Evolutionary conservation across 2,329 filamentous ascomycete species (phyloP).

Genomic region (Alternaria sp.): DNA sequence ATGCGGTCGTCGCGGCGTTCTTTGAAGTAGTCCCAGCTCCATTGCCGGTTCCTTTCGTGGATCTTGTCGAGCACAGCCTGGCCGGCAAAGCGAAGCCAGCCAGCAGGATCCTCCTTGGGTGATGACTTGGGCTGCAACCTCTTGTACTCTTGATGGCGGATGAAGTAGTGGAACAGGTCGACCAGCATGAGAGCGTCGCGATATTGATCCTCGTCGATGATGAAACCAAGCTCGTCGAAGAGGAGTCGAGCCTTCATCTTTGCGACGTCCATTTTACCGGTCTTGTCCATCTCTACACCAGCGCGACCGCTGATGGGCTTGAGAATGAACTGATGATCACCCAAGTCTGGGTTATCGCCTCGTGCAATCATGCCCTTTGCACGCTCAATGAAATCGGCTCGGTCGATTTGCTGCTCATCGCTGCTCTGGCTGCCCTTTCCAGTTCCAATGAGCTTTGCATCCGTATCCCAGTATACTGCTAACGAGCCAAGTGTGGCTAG

Average conservation of each 20-base stretch:
- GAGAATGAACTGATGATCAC: conserved; percentile 87
- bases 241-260: conserved; percentile 90
- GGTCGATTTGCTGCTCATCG: conserved; percentile 66
- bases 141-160: conserved; percentile 96
- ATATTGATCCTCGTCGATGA: conserved; percentile 98
- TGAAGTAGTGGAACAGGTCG: conserved; percentile 97
- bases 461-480: conserved; percentile 98
- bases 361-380: conserved; percentile 83
- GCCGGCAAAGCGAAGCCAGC: conserved; percentile 92
- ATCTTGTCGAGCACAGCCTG: conserved; percentile 91
- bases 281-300: conserved; percentile 94
- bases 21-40: conserved; percentile 96
- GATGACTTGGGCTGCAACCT: conserved; percentile 84
- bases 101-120: conserved; percentile 87
- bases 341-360: conserved; percentile 63
- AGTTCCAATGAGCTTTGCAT: conserved; percentile 80
- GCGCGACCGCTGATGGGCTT: conserved; percentile 95
- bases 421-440: conserved; percentile 74
- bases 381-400: conserved; percentile 77
- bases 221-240: conserved; percentile 96
- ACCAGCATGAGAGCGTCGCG: conserved; percentile 97
- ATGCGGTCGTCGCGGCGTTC: conserved; percentile 89
- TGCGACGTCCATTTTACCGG: conserved; percentile 76
- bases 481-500: conserved; percentile 87
- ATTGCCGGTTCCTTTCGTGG: conserved; percentile 87